Evolutionary conservation across 768 basidiomycete genomes (phyloP).

Genomic region (Lactarius pseudohatsudake): DNA sequence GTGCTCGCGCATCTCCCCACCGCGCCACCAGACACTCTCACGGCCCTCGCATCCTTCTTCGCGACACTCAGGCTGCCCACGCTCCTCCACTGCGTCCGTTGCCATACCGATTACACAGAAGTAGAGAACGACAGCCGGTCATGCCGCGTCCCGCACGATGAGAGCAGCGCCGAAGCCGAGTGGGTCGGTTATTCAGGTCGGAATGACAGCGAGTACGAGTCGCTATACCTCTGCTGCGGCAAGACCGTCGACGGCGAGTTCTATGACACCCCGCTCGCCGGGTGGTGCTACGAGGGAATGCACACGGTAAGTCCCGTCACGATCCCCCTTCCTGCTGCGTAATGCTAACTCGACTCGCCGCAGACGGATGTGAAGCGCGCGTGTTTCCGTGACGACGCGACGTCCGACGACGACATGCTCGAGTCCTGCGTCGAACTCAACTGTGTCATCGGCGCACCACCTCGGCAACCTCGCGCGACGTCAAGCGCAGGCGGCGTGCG

Average conservation of each 20-base stretch:
- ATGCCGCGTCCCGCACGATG: constrained; percentile 73
- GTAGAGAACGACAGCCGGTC: too few species aligned
- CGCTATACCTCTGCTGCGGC: constrained; percentile 62
- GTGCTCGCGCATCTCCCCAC: constrained; percentile 50
- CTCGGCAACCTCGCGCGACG: constrained; percentile 5
- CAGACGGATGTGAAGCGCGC: constrained; percentile 76
- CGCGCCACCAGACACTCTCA: constrained; percentile 42
- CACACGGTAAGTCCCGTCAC: constrained; percentile 57
- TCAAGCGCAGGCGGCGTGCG: constrained; percentile 29
- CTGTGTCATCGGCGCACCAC: constrained; percentile 44
- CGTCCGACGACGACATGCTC: constrained; percentile 64
- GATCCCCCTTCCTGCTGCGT: neutral
- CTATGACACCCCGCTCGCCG: constrained; percentile 73
- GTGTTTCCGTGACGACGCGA: constrained; percentile 75
- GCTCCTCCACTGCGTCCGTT: too few species aligned
- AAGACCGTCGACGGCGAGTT: constrained; percentile 64
- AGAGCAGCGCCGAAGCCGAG: constrained; percentile 76
- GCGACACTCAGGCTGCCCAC: constrained; percentile 56
- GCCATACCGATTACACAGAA: too few species aligned
- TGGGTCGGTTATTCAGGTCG: constrained; percentile 44
- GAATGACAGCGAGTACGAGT: constrained; percentile 40
- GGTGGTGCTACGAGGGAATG: constrained; percentile 83
- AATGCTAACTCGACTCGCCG: constrained; percentile 8
- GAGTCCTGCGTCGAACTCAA: constrained; percentile 54
- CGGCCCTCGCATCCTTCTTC: constrained; percentile 59